These are phyloP conservation scores for Flaveria brownii DNA, from an alignment of 129 eudicot genomes.

Conservation along the genomic window DNA sequence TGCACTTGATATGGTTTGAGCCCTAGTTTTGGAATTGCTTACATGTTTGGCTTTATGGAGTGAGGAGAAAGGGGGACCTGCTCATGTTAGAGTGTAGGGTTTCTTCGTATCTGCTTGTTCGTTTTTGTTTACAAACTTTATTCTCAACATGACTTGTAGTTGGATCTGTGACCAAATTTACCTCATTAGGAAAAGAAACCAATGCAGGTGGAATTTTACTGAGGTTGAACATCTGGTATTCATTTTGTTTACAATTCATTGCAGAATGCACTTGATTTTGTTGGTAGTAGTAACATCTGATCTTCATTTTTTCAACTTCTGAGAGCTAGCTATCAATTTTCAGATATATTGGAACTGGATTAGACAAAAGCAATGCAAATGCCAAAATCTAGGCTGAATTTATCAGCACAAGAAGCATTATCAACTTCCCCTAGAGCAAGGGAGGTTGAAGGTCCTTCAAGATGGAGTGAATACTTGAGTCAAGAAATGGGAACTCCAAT, in stretches of 20 bases:
- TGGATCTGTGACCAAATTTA: conserved; percentile 2
- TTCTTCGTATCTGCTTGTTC: conserved; percentile 10
- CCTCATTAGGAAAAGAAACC: background rate
- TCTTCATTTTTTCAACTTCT: background rate
- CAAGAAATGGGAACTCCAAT: conserved; percentile 60
- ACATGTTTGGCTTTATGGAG: conserved; percentile 28
- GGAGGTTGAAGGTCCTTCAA: conserved; percentile 80
- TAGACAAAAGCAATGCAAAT: conserved; percentile 34
- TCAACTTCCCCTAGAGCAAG: conserved; percentile 66
- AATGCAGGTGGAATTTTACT: background rate
- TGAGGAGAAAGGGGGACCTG: background rate
- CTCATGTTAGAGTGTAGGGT: conserved; percentile 10
- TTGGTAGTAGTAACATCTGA: conserved; percentile 21
- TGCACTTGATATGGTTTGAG: conserved; percentile 15
- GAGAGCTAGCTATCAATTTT: conserved; percentile 21
- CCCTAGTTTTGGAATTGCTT: conserved; percentile 30
- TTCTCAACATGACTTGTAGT: conserved; percentile 9
- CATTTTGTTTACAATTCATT: background rate
- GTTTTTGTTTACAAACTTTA: background rate
- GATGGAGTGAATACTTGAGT: conserved; percentile 83
- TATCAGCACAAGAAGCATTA: conserved; percentile 56
- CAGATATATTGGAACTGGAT: conserved; percentile 38
- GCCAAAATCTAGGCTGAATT: conserved; percentile 57
- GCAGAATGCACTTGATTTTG: conserved; percentile 13
- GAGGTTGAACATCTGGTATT: conserved; percentile 3